Conservation (phyloP, 2,329 filamentous ascomycete species). For the Salinomyces thailandicus region DNA sequence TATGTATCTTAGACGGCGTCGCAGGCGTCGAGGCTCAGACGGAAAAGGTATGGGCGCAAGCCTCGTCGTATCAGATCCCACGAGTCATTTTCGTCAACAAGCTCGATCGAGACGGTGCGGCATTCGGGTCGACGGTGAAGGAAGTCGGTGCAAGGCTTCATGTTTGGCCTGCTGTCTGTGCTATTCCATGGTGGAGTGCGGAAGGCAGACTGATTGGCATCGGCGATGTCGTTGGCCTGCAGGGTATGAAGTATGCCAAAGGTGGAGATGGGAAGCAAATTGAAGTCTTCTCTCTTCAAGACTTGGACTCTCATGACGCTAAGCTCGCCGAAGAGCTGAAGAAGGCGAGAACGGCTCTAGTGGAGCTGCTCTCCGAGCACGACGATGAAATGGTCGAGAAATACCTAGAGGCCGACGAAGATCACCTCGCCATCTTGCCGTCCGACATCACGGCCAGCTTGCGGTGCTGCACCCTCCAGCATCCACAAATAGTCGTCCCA, state of each 20-base stretch:
- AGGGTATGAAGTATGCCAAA: conserved; percentile 62
- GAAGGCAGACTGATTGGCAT: conserved; percentile 71
- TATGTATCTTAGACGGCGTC: conserved; percentile 88
- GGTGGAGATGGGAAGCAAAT: conserved; percentile 53
- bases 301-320: conserved; percentile 42
- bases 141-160: conserved; percentile 72
- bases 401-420: conserved; percentile 67
- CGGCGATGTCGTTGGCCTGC: conserved; percentile 68
- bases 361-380: conserved; percentile 78
- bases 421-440: conserved; percentile 57
- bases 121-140: conserved; percentile 73
- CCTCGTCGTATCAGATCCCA: conserved; percentile 75
- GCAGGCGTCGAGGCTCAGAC: conserved; percentile 95
- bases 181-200: conserved; percentile 81
- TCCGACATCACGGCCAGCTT: conserved; percentile 62
- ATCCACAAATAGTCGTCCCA: conserved; percentile 65
- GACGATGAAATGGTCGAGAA: conserved; percentile 78
- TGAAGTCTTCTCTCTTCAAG: conserved; percentile 41
- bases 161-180: conserved; percentile 82
- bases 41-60: conserved; percentile 90
- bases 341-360: conserved; percentile 62
- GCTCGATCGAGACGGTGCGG: conserved; percentile 69
- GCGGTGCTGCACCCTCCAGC: conserved; percentile 56
- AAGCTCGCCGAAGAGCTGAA: conserved; percentile 56
- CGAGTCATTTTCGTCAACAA: conserved; percentile 77